These are phyloP conservation scores for Bolboschoenus planiculmis DNA, from an alignment of 176 grass and related monocot genomes.

Conservation along the genomic window DNA sequence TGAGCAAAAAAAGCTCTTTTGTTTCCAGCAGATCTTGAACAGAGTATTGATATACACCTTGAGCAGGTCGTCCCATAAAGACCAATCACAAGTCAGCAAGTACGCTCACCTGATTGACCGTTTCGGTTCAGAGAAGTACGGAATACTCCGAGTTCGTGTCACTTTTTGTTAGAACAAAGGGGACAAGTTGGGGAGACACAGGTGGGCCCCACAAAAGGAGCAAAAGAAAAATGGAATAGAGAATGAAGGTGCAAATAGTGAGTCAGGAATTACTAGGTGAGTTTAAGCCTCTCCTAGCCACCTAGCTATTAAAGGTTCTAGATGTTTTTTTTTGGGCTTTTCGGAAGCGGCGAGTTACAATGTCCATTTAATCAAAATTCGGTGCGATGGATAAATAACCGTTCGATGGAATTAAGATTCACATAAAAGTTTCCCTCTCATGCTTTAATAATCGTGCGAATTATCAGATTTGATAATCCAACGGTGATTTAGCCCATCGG, in stretches of 20 bases:
- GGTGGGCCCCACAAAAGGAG: neutral
- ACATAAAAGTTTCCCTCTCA: no score
- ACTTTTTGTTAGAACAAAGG: neutral
- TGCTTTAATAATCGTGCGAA: no score
- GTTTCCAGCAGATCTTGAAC: neutral
- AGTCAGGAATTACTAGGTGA: constrained; percentile 11
- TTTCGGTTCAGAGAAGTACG: neutral
- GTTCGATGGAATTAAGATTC: no score
- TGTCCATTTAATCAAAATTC: no score
- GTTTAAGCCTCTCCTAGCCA: neutral
- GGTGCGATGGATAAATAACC: no score
- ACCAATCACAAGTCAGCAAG: neutral
- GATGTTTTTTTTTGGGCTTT: neutral
- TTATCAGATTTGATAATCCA: no score
- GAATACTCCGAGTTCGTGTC: neutral
- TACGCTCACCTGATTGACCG: neutral
- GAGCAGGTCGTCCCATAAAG: neutral
- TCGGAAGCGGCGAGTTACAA: no score
- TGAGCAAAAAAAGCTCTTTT: constrained; percentile 1
- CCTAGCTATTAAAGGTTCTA: neutral
- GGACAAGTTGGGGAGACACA: neutral
- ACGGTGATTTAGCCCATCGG: no score
- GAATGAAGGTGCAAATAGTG: neutral
- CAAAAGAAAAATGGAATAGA: neutral
- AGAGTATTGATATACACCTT: neutral